These are phyloP conservation scores for Pezicula neosporulosa DNA, from an alignment of 2,329 filamentous ascomycete genomes.

Conservation along the genomic window DNA sequence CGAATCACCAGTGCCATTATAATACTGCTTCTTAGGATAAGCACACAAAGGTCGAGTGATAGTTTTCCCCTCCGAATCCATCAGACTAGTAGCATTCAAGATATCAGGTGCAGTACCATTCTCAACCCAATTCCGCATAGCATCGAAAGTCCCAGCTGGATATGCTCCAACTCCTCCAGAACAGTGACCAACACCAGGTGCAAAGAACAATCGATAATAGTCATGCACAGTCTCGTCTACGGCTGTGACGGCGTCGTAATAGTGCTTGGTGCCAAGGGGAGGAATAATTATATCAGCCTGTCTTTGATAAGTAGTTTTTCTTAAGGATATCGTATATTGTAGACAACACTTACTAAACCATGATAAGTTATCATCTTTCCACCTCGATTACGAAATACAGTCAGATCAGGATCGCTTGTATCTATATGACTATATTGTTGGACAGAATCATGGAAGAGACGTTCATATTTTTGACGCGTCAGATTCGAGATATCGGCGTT, in stretches of 20 bases:
- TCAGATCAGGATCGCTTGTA: slow-evolving; percentile 4
- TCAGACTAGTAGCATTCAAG: slow-evolving; percentile 2
- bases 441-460: slow-evolving; percentile 22
- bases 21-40: slow-evolving; percentile 8
- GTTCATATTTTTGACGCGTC: slow-evolving; percentile 21
- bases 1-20: not conserved
- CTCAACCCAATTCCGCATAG: slow-evolving; percentile 29
- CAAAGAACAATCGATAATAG: slow-evolving; percentile 30
- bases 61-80: not conserved
- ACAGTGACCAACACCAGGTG: slow-evolving; percentile 32
- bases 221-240: slow-evolving; percentile 19
- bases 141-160: slow-evolving; percentile 23
- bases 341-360: slow-evolving; percentile 2
- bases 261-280: slow-evolving; percentile 16
- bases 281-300: slow-evolving; percentile 12
- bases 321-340: too few relatives aligned
- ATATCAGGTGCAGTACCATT: slow-evolving; percentile 24
- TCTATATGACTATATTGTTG: slow-evolving; percentile 21
- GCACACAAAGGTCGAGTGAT: slow-evolving; percentile 6
- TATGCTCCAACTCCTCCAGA: slow-evolving; percentile 22
- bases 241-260: slow-evolving; percentile 20
- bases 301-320: not conserved
- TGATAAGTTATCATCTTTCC: slow-evolving; percentile 8
- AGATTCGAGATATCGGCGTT: slow-evolving; percentile 21
- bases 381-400: not conserved